Evolutionary conservation across 1,284 basidiomycete species (phyloP), one percentile per base, ranked within the genome.

Genomic region (Marasmius tenuissimus): DNA sequence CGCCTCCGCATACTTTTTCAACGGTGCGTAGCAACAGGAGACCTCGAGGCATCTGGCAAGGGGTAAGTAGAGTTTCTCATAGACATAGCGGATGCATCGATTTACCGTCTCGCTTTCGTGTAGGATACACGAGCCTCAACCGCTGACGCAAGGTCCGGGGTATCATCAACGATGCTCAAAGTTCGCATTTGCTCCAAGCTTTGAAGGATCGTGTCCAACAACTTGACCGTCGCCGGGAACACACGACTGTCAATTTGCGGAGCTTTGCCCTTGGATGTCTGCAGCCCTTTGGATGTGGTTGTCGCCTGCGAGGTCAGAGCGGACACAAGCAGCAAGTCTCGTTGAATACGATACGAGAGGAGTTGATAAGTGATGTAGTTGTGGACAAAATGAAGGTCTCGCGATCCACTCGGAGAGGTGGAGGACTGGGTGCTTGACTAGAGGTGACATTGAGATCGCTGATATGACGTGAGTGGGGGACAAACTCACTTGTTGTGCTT

Each of bases 301-400:
- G 76, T 64, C 59, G 73, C 54, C 68, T 69, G 74, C 39, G 83
- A 79, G 8, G 89, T 76, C 3, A 93, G 80, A 7, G 87, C 86
- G 42, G 83, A 85, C 59, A 92, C 82, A 42, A 97, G 84, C n/a
- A 94, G 83, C 2, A 94, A 81, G 71, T 97, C 96, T 18, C 95
- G 88, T 70, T 94, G 88, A 60, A 94, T 94, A 10, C 96, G 92
- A 57, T 89, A 85, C 12, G 92, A 87, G 49, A 97, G 84, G 16
- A 97, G 86, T 62, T 94, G 91, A 74, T 93, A 95, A 58, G 93
- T 83, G 67, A 96, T 87, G 72, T 90, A 97, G 12, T 91, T 87
- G 70, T 96, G 91, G 52, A 95, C 85, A 66, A 96, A 92, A 22
- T 91, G 85, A 38, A 94, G 85, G 70, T 93, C 91, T 10, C 90